A percentile compares a stretch with the other conserved stretches of the same genome.
Conservation (phyloP, 371 early-diverging fungal genomes). For the Chytridium lagenaria region DNA sequence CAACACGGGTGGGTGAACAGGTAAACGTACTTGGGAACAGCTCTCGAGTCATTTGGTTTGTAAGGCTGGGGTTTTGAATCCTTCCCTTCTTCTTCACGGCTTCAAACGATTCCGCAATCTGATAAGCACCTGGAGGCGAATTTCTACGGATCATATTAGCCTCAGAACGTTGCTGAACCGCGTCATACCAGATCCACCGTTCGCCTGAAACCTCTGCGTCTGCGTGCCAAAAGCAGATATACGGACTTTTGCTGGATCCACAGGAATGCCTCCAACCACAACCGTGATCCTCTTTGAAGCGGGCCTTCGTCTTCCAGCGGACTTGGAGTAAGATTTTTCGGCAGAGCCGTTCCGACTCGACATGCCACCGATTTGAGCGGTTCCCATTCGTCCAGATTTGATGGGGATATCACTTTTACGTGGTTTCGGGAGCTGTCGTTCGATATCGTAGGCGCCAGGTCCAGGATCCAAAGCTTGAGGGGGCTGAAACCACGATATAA, state of each 20-base stretch:
- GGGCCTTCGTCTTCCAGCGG: neutral
- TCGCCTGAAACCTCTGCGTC: constrained; percentile 47
- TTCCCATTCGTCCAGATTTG: neutral
- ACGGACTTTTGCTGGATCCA: constrained; percentile 43
- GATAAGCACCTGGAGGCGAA: constrained; percentile 57
- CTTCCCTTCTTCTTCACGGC: constrained; percentile 40
- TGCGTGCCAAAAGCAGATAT: constrained; percentile 58
- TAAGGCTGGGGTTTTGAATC: constrained; percentile 39
- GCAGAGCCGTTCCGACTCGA: neutral
- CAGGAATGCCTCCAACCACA: constrained; percentile 7
- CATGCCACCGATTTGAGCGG: neutral
- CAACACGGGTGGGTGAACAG: too few relatives aligned
- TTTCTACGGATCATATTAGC: too few relatives aligned
- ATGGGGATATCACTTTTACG: neutral
- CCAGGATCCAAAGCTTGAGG: constrained; percentile 30
- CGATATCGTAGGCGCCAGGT: constrained; percentile 47
- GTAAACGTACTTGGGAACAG: constrained; percentile 51
- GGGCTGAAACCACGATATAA: neutral
- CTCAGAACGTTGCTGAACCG: neutral
- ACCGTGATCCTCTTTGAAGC: neutral
- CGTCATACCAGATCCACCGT: neutral
- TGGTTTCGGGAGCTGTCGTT: neutral
- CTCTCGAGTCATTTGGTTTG: constrained; percentile 41
- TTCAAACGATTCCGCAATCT: constrained; percentile 50
- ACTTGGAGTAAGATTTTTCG: neutral